These are phyloP conservation scores for Nemania sp. DNA, from an alignment of 2,329 filamentous ascomycete genomes.

Conservation along the genomic window DNA sequence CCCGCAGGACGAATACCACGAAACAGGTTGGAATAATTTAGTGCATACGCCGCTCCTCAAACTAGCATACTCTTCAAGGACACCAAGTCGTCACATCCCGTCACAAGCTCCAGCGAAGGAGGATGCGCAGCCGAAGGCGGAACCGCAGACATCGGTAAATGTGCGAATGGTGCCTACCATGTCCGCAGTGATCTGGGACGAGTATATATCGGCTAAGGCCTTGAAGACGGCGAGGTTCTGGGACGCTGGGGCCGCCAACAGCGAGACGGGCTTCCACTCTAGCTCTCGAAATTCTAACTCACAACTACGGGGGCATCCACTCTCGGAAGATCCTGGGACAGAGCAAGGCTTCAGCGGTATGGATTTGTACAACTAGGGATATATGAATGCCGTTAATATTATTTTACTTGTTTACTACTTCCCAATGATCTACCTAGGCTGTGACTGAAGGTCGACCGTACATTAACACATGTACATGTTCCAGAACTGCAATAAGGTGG, in stretches of 20 bases:
- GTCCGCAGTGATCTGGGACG: slow-evolving; percentile 1
- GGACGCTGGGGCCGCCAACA: not conserved
- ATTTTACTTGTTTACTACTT: no score
- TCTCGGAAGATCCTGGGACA: not conserved
- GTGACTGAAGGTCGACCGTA: no score
- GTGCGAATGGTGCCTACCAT: slow-evolving; percentile 2
- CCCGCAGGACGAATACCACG: not conserved
- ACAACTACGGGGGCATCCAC: not conserved
- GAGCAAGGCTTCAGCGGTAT: not conserved
- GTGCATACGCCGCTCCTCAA: slow-evolving; percentile 3
- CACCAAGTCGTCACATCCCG: not conserved
- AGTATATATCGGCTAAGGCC: slow-evolving; percentile 5
- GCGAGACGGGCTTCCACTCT: slow-evolving; percentile 4
- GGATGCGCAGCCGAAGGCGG: not conserved
- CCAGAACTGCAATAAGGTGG: no score
- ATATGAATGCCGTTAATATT: no score
- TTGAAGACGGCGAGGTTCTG: not conserved
- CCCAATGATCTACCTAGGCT: no score
- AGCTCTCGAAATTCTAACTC: no score
- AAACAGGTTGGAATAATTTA: no score
- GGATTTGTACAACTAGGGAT: slow-evolving; percentile 5
- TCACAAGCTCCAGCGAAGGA: not conserved
- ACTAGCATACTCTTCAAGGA: not conserved
- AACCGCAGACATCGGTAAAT: not conserved
- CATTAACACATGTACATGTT: no score